Conservation (phyloP, 495 filamentous ascomycete genomes). For the Stereocaulon alpinum region DNA sequence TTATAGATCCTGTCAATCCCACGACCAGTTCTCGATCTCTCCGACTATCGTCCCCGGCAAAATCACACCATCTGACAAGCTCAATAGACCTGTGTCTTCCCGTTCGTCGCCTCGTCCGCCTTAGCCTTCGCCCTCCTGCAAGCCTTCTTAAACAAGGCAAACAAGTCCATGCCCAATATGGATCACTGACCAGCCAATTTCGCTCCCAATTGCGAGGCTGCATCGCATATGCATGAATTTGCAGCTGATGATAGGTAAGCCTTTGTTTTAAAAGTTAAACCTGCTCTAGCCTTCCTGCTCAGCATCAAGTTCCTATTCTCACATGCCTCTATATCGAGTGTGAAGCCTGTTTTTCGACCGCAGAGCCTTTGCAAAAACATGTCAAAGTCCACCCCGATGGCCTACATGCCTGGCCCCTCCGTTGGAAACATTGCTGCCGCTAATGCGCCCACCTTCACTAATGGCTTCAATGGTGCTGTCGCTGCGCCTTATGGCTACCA, state of each 20-base stretch:
- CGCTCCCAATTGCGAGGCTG: neutral
- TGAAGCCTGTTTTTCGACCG: neutral
- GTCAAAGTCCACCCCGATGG: neutral
- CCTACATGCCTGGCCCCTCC: neutral
- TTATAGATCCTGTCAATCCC: too few relatives aligned
- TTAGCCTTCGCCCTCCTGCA: neutral
- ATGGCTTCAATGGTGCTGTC: neutral
- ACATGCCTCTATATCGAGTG: neutral
- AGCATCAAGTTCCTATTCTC: too few relatives aligned
- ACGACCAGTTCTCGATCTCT: too few relatives aligned
- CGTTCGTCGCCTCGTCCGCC: neutral
- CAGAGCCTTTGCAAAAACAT: neutral
- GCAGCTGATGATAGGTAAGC: neutral
- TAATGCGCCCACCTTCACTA: neutral
- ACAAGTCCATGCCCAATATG: neutral
- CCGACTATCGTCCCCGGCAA: neutral
- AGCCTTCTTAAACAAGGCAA: neutral
- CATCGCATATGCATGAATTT: neutral
- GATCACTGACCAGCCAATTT: neutral
- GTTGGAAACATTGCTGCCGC: neutral
- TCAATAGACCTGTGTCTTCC: neutral
- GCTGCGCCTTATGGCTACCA: neutral
- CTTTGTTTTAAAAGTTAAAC: neutral
- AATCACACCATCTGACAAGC: neutral
- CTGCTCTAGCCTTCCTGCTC: too few relatives aligned